Conservation (phyloP, 768 basidiomycete genomes). For the Guyanaporus albipodus region DNA sequence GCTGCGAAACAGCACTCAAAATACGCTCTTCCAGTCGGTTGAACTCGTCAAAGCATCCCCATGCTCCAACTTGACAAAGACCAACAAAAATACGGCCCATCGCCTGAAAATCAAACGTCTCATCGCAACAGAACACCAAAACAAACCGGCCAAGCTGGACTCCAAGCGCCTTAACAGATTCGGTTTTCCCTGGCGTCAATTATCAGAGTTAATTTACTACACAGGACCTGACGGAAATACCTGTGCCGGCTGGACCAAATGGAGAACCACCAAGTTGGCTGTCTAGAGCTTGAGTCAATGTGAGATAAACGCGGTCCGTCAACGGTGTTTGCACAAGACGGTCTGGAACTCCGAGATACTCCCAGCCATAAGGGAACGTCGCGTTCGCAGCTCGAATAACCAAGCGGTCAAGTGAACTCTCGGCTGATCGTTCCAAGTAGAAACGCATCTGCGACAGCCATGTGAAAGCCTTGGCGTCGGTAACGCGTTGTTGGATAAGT, state of each 20-base stretch:
- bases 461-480: conserved; percentile 69
- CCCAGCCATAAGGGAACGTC: conserved; percentile 95
- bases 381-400: conserved; percentile 86
- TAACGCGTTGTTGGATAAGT: conserved; percentile 62
- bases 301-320: conserved; percentile 95
- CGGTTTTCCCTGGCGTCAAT: conserved; percentile 76
- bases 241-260: conserved; percentile 97
- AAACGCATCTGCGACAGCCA: conserved; percentile 99
- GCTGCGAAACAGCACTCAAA: conserved; percentile 95
- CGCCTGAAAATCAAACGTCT: conserved; percentile 99
- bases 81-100: conserved; percentile 99
- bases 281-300: conserved; percentile 91
- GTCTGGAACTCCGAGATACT: conserved; percentile 96
- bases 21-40: conserved; percentile 98
- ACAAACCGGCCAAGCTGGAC: conserved; percentile 98
- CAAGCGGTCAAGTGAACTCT: conserved; percentile 77
- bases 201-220: not conserved
- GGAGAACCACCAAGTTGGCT: conserved; percentile 95
- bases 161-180: conserved; percentile 98
- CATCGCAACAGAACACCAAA: conserved; percentile 99
- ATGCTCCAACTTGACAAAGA: conserved; percentile 97
- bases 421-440: conserved; percentile 71
- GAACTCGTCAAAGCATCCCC: conserved; percentile 98
- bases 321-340: conserved; percentile 96
- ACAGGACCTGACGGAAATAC: conserved; percentile 35